Conservation (phyloP, 2,329 filamentous ascomycete species). For the Dryadomyces quercivorus region DNA sequence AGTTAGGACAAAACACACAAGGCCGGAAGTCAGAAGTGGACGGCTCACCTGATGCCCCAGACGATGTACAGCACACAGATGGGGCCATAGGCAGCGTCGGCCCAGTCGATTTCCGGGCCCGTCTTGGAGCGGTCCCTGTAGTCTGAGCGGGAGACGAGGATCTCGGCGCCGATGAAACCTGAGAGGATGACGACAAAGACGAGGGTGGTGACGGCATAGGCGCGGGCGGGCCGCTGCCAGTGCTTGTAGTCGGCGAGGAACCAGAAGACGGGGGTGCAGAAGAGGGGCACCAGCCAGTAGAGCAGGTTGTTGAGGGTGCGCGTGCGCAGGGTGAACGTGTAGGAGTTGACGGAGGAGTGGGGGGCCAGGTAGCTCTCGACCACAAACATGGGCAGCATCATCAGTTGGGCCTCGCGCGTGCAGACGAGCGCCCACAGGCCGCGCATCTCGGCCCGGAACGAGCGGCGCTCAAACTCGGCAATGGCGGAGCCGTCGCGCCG, state of each 20-base stretch:
- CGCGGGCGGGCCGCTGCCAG: neutral
- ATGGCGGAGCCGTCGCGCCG: constrained; percentile 1
- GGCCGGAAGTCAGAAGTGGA: too few species aligned
- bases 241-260: neutral
- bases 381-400: constrained; percentile 2
- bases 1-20: too few species aligned
- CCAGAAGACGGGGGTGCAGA: too few species aligned
- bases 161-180: constrained; percentile 1
- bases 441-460: neutral
- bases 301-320: constrained; percentile 3
- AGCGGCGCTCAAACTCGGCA: neutral
- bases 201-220: neutral
- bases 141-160: neutral
- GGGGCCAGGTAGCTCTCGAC: constrained; percentile 1
- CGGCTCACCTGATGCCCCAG: neutral
- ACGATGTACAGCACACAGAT: constrained; percentile 1
- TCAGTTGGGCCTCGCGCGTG: neutral
- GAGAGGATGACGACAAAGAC: neutral
- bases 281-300: neutral
- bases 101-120: constrained; percentile 22
- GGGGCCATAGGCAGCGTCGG: constrained; percentile 12
- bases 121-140: constrained; percentile 4
- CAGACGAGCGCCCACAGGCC: neutral
- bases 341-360: neutral
- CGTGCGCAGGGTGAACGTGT: constrained; percentile 2